These are phyloP conservation scores for Solanum sejunctum DNA, from an alignment of 257 asterid species.

Conservation along the genomic window DNA sequence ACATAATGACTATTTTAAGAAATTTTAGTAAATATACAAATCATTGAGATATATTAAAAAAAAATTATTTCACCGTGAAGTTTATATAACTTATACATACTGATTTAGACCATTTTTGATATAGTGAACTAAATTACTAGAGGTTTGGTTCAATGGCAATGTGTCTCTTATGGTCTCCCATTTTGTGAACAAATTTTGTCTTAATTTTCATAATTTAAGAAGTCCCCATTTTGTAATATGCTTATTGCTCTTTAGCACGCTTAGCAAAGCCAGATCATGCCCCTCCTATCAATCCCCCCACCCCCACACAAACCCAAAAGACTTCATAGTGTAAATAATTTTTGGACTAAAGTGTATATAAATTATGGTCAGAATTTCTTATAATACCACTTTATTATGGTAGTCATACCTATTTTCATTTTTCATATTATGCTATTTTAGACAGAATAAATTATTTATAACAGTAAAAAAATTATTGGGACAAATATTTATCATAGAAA, in stretches of 20 bases:
- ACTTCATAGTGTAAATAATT: background rate
- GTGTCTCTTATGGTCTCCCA: conserved; percentile 19
- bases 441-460: too few relatives aligned
- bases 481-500: background rate
- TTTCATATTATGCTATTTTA: too few relatives aligned
- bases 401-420: background rate
- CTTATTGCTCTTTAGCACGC: conserved; percentile 3
- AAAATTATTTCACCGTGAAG: rapidly evolving
- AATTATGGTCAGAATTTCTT: background rate
- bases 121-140: background rate
- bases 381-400: background rate
- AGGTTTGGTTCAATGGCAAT: background rate
- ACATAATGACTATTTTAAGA: too few relatives aligned
- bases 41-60: too few relatives aligned
- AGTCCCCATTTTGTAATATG: background rate
- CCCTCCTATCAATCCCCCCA: background rate
- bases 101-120: too few relatives aligned
- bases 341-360: background rate
- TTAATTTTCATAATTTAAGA: background rate
- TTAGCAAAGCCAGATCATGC: conserved; percentile 14
- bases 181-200: conserved; percentile 4
- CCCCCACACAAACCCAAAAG: too few relatives aligned
- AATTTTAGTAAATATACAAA: too few relatives aligned
- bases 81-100: too few relatives aligned
- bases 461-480: too few relatives aligned